These are phyloP conservation scores for Epichloe amarillans DNA, from an alignment of 2,329 filamentous ascomycete species.

Conservation along the genomic window DNA sequence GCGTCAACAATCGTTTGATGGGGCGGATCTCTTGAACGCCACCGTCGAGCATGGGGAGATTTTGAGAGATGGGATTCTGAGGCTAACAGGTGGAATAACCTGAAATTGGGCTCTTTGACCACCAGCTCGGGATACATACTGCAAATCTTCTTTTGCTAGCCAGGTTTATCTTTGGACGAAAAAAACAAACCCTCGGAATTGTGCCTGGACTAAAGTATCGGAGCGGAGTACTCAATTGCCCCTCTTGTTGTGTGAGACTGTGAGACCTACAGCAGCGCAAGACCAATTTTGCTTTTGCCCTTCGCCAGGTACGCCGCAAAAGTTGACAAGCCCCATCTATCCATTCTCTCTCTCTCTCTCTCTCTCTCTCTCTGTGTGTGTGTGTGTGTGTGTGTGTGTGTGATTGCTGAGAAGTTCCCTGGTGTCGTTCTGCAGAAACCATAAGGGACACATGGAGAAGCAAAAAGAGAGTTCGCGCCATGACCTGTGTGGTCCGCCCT, in stretches of 20 bases:
- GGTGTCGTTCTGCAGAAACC: neutral
- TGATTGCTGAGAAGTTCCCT: neutral
- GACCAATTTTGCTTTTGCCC: conserved; percentile 5
- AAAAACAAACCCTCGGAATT: neutral
- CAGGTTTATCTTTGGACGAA: neutral
- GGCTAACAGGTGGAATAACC: neutral
- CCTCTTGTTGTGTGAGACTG: conserved; percentile 5
- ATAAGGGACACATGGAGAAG: neutral
- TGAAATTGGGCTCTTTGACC: neutral
- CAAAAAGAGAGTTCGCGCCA: neutral
- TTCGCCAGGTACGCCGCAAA: neutral
- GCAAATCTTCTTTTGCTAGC: neutral
- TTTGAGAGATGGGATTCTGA: neutral
- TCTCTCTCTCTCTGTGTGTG: too few relatives aligned
- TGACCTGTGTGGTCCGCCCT: neutral
- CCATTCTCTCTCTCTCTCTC: too few relatives aligned
- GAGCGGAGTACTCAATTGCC: neutral
- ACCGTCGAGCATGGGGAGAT: neutral
- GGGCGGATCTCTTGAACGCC: neutral
- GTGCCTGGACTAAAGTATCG: neutral
- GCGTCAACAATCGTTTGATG: too few relatives aligned
- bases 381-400: neutral
- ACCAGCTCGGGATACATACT: neutral
- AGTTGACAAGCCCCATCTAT: neutral
- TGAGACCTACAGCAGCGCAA: conserved; percentile 10